Evolutionary conservation across 2,329 filamentous ascomycete genomes (phyloP), one percentile per base, ranked within the genome.

Genomic region (Coniella vitis): DNA sequence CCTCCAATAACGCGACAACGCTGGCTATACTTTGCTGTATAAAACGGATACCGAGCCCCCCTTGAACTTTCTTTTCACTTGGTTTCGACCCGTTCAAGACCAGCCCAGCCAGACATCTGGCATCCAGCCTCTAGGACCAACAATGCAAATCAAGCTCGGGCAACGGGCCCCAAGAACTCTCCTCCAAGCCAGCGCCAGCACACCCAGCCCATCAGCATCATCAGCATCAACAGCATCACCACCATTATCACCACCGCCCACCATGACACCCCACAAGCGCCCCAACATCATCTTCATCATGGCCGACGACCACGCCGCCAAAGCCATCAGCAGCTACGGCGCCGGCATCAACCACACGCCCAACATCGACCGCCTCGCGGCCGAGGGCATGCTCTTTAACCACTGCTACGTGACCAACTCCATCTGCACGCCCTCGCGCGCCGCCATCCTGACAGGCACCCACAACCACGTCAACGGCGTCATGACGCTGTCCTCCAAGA

Each of bases 351-450:
- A 76, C 56, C 48, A 66, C 44, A 77, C 74, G 1, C 73, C 74
- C 7, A 71, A 77, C 53, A 61, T 78, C 17, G 73, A 77, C 55
- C 66, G 73, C 0, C 54, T 77, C 4, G 74, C 73, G 0, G 61
- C 57, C 1, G 72, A 76, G 49, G 73, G 73, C 14, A 73, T 76
- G 69, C 59, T 59, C 9, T 75, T 76, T 57, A 70, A 75, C 53
- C 73, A 76, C 54, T 77, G 72, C 58, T 77, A 77, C 52, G 73
- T 76, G 8, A 76, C 73, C 19, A 77, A 76, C 57, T 68, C 63
- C 17, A 76, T 77, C 45, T 77, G 73, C 56, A 77, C 74, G 2
- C 74, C 74, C 0, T 74, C 70, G 2, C 65, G 74, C 7, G 74
- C 73, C 0, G 65, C 72, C 3, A 74, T 78, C 42, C 55, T 77